Percentiles rank a stretch among this genome's conserved stretches.
phyloP scores from a whole-genome alignment of 1,139 yeast species.

The Yamadazyma blattariae region DNA sequence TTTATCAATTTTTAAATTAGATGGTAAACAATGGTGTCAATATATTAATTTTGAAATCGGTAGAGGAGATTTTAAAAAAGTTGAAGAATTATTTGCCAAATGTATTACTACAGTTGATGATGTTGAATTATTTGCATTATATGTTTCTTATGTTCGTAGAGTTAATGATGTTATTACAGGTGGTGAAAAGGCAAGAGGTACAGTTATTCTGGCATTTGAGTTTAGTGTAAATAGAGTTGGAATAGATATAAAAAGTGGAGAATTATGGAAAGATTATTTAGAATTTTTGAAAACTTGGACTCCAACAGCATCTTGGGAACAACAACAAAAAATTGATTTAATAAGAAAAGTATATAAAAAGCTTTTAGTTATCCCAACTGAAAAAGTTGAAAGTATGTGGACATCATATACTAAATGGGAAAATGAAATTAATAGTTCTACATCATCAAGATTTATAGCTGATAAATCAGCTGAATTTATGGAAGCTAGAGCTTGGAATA shows the following conservation, averaged over 20 bases:
- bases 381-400: constrained; percentile 79
- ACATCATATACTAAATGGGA: constrained; percentile 80
- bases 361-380: constrained; percentile 69
- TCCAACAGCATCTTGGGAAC: constrained; percentile 81
- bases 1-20: constrained; percentile 61
- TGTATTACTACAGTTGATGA: constrained; percentile 59
- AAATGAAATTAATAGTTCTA: constrained; percentile 65
- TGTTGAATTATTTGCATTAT: constrained; percentile 69
- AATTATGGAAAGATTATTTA: constrained; percentile 79
- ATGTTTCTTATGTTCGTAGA: constrained; percentile 76
- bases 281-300: constrained; percentile 79
- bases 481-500: constrained; percentile 79
- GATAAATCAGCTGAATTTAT: constrained; percentile 86
- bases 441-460: constrained; percentile 82
- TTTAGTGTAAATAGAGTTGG: constrained; percentile 79
- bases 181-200: constrained; percentile 78
- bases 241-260: constrained; percentile 68
- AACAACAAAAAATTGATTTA: constrained; percentile 76
- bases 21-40: constrained; percentile 67
- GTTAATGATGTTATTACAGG: constrained; percentile 79
- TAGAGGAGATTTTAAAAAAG: constrained; percentile 66
- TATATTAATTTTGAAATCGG: constrained; percentile 69
- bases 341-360: constrained; percentile 73
- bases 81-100: constrained; percentile 60
- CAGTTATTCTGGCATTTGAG: constrained; percentile 80